phyloP scores from a whole-genome alignment of 768 basidiomycete species.

The Suillus subalutaceus region DNA sequence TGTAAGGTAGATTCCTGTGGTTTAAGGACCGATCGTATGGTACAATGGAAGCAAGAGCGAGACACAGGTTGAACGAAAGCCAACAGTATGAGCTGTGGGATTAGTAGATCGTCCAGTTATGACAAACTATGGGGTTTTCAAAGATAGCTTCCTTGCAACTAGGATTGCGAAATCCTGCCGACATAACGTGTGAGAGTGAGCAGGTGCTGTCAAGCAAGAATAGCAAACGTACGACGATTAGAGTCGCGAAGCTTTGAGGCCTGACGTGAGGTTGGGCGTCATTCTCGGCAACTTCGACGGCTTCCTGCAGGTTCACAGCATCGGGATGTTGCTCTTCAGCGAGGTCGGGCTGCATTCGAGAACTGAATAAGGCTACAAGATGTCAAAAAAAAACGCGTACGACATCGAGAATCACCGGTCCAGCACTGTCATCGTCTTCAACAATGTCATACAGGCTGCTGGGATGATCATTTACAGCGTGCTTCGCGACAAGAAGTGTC shows the following conservation, averaged over 20 bases:
- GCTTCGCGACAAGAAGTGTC: conserved; percentile 1
- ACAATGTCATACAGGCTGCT: neutral
- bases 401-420: neutral
- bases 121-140: neutral
- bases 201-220: neutral
- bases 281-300: neutral
- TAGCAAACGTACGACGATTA: conserved; percentile 9
- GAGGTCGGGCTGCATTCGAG: neutral
- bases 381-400: neutral
- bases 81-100: neutral
- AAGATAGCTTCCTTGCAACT: neutral
- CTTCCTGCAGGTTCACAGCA: conserved; percentile 3
- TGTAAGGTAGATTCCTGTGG: neutral
- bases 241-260: neutral
- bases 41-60: neutral
- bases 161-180: neutral
- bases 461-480: neutral
- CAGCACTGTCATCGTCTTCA: neutral
- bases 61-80: neutral
- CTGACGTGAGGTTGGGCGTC: neutral
- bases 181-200: neutral
- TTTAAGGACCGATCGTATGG: neutral
- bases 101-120: neutral
- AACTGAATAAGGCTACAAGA: neutral
- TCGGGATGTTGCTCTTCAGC: neutral